Evolutionary conservation across 768 basidiomycete genomes (phyloP), one percentile per base, ranked within the genome.

Genomic region (Russula compacta): DNA sequence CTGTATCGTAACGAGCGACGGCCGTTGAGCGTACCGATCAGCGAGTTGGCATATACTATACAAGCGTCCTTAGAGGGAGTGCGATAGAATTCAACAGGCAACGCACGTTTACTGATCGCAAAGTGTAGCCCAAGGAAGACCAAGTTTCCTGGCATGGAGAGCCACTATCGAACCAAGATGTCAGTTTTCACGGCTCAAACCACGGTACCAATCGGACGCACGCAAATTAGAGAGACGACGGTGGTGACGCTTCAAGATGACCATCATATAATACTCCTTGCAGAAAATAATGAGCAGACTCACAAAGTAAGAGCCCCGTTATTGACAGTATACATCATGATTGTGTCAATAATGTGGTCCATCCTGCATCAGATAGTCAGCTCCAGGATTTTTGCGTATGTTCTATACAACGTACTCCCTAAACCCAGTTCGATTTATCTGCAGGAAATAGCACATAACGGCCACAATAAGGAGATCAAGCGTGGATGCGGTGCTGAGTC

Each of bases 251-350:
- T 61, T 38, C 36, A 15, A 4, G n/a, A 43, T 43, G 43, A 2
- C 17, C 7, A 10, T 24, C 47, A 33, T 35, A 46, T 19, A 42
- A 19, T 2, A 33, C n/a, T 4, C 7, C 9, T 29, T 38, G 3
- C 4, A 2, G 19, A 36, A 43, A 43, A 21, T 19, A 39, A 21
- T 1, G 36, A 46, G 24, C 12, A 21, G 6, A 35, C 53, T 12
- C 47, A 64, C 62, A 58, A 54, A 5, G 62, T 64, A 7, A 64
- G 53, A 7, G 54, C 47, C 29, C 62, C 62, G 21, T 54, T 64
- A n/a, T 64, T 63, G n/a, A 64, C 11, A 2, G 62, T 64, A 53
- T 64, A 64, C 36, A 64, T 6, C 52, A 64, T 48, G 21, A 64
- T 50, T 9, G n/a, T 51, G 35, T 60, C 58, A 17, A 64, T 64